A percentile compares a stretch with the other conserved stretches of the same genome.
These are phyloP conservation scores for Neofusicoccum ribis DNA, from an alignment of 2,329 filamentous ascomycete genomes.

Conservation along the genomic window DNA sequence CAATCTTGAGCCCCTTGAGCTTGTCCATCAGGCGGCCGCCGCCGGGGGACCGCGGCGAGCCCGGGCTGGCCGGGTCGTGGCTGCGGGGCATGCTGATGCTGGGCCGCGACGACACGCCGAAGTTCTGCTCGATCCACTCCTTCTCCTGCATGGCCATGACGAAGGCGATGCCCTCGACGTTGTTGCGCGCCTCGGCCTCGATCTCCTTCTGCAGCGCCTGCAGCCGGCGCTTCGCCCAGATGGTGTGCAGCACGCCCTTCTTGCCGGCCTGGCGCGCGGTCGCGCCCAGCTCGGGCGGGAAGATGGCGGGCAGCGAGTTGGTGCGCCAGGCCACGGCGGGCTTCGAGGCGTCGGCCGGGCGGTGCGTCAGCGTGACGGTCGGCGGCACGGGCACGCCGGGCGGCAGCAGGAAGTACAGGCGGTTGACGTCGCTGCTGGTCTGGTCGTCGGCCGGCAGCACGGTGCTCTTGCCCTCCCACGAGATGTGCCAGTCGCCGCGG, in stretches of 20 bases:
- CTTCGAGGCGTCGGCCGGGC: conserved; percentile 47
- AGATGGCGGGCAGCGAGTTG: conserved; percentile 84
- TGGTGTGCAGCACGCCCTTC: conserved; percentile 82
- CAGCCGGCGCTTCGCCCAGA: conserved; percentile 84
- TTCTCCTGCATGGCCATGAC: conserved; percentile 83
- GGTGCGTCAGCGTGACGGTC: conserved; percentile 64
- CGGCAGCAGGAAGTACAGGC: conserved; percentile 79
- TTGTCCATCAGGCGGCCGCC: conserved; percentile 76
- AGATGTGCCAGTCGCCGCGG: conserved; percentile 69
- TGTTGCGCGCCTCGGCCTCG: conserved; percentile 67
- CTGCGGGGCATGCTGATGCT: conserved; percentile 37
- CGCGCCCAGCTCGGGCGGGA: conserved; percentile 71
- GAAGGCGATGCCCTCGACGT: conserved; percentile 78
- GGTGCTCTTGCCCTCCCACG: conserved; percentile 78
- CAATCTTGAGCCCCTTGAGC: conserved; percentile 74
- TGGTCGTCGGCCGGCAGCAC: conserved; percentile 67
- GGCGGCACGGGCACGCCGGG: conserved; percentile 71
- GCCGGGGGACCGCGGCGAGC: conserved; percentile 61
- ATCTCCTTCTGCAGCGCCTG: conserved; percentile 77
- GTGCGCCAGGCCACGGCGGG: conserved; percentile 57
- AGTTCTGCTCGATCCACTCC: conserved; percentile 82
- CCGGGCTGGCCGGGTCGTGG: conserved; percentile 52
- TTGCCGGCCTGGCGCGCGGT: conserved; percentile 67
- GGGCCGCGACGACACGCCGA: conserved; percentile 59
- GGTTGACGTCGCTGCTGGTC: conserved; percentile 51